Percentiles rank a stretch among this genome's conserved stretches.
Evolutionary conservation across 208 protist species (phyloP).

Genomic region (Trypanosoma cruzi): DNA sequence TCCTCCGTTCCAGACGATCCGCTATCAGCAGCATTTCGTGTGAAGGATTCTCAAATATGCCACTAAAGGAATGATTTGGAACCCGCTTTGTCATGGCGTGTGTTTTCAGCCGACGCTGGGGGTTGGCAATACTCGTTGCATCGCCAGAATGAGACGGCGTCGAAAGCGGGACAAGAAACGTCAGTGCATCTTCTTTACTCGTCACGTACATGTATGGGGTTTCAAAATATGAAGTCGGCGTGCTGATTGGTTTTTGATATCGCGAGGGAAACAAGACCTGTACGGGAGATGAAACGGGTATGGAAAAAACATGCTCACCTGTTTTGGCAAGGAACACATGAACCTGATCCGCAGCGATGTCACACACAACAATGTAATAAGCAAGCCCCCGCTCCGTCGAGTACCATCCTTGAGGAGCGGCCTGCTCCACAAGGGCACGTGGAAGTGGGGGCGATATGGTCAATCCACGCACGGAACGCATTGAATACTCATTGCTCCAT

Average conservation of each 20-base stretch:
- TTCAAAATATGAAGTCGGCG: conserved; percentile 39
- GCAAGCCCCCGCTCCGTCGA: conserved; percentile 37
- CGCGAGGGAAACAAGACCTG: conserved; percentile 80
- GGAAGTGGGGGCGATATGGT: conserved; percentile 78
- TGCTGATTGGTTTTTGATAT: conserved; percentile 27
- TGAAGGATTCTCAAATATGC: conserved; percentile 81
- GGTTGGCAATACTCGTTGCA: conserved; percentile 3
- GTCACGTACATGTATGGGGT: conserved; percentile 86
- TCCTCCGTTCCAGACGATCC: conserved; percentile 73
- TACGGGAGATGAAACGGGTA: conserved; percentile 79
- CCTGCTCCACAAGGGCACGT: conserved; percentile 63
- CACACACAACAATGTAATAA: conserved; percentile 84
- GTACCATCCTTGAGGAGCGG: conserved; percentile 52
- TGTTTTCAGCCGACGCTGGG: conserved; percentile 32
- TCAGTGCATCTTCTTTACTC: conserved; percentile 86
- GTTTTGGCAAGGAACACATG: conserved; percentile 79
- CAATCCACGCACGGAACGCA: conserved; percentile 82
- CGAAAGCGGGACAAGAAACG: conserved; percentile 76
- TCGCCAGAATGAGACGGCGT: conserved; percentile 2
- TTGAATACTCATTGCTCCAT: conserved; percentile 66
- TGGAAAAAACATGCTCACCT: conserved; percentile 69
- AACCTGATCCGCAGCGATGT: conserved; percentile 61
- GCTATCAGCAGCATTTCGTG: conserved; percentile 77
- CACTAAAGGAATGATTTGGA: conserved; percentile 66
- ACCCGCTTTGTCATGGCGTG: conserved; percentile 49